Base-by-base conservation (phyloP, 306 rosid genomes). In the Malus sieversii region DNA sequence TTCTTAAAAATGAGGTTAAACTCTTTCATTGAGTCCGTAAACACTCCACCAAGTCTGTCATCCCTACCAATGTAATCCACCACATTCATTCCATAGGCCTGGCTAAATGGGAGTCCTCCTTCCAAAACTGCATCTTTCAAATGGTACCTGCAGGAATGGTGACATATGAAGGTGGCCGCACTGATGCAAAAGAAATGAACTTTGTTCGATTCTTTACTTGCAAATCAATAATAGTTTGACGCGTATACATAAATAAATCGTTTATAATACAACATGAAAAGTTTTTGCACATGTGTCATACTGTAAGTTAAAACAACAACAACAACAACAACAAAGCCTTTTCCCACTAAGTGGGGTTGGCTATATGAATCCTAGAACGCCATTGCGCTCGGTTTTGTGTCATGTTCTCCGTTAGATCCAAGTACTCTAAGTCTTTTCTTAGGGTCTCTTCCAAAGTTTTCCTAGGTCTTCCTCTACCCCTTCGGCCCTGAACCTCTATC, bases 71-170 rank as follows among this genome's bases (percentile, higher is more conserved):
- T 20, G 53, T 63, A 75, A 32, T 70, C 83, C 10, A 63, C 65
- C 70, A 25, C 2, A 12, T 38, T 27, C 82, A 32, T 70, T 35
- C 83, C 80, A 45, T 75, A 52, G 42, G 62, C 80, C 62, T 10
- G 46, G 33, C 57, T 11, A 71, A 61, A 78, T 55, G 85, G 82
- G 55, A 69, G 40, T 13, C 70, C 77, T 62, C 85, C 74, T 57
- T 70, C 82, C 73, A 74, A 22, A 78, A 74, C 70, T 70, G 70
- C 82, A 32, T 82, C 82, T 45, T 65, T 65, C 77, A 78, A 78
- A 55, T 69, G 77, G 74, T 70, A 55, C 79, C 76, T 73, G 69
- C 44, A 30, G 40, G 16, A 62, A 11, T 60, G 29, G 29, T 29
- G 29, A 60, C 15, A 30, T 63, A 60, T 4, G 67, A 8, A 16